phyloP scores from a whole-genome alignment of 2,329 filamentous ascomycete species.

The Teratosphaeria viscida region DNA sequence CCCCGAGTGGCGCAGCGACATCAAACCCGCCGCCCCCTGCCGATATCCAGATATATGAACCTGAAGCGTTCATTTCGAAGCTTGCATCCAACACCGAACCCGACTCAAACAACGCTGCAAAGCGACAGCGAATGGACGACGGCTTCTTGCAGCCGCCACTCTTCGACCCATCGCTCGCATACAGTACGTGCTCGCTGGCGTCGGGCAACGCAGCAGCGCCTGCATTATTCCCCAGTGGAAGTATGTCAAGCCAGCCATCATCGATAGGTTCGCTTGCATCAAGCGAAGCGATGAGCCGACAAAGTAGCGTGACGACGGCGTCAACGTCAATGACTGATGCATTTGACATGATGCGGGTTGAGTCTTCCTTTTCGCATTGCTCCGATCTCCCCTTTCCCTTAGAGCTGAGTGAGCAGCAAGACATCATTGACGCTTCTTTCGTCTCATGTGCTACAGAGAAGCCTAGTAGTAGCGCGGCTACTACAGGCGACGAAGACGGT shows the following conservation, averaged over 20 bases:
- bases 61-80: constrained; percentile 20
- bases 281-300: constrained; percentile 33
- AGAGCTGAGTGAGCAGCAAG: constrained; percentile 1
- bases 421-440: constrained; percentile 13
- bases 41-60: constrained; percentile 17
- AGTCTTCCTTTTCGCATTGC: constrained; percentile 28
- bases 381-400: constrained; percentile 12
- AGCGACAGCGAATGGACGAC: constrained; percentile 16
- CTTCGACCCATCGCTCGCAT: constrained; percentile 7
- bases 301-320: constrained; percentile 32
- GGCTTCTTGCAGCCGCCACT: constrained; percentile 6
- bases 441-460: constrained; percentile 15
- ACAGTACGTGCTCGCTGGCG: constrained; percentile 11
- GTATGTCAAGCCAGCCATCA: constrained; percentile 16
- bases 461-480: constrained; percentile 16
- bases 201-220: constrained; percentile 4
- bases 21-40: not conserved
- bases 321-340: constrained; percentile 27
- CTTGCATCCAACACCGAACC: constrained; percentile 12
- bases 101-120: constrained; percentile 8
- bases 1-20: constrained; percentile 21
- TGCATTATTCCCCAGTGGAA: constrained; percentile 17
- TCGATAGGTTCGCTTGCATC: constrained; percentile 17
- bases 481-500: constrained; percentile 14
- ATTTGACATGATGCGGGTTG: constrained; percentile 35